Base-by-base conservation (phyloP, 2,329 filamentous ascomycete species). In the Talaromyces sp. region DNA sequence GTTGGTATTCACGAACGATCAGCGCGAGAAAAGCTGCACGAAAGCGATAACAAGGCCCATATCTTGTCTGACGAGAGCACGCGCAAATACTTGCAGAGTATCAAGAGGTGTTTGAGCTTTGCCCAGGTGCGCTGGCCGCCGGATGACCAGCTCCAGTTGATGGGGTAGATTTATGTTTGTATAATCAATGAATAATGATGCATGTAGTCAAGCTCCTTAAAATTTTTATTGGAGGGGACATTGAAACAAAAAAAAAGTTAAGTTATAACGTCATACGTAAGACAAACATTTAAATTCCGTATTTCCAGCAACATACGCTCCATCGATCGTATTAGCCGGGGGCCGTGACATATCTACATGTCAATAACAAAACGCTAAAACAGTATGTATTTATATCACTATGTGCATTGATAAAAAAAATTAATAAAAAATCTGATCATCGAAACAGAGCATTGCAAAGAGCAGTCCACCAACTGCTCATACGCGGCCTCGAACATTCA, bases 1-100 rank as follows among this genome's bases (percentile, higher is more conserved):
- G 95, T 99, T 71, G 95, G 95, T 82, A 99, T 99, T 69, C 95
- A 99, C 84, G 95, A 98, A 81, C 87, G 95, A 72, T 95, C 90
- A 67, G 93, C 95, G 22, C 86, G 95, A 65, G 95, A 99, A 78
- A 99, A 99, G 78, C 80, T 99, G 63, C 93, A 98, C 73, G 87
- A 95, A 74, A 83, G 81, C 63, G 84, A 85, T 65, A 89, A 88
- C 62, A 89, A 92, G 70, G 95, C 93, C 4, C 93, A 99, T 75
- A 96, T 98, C 69, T 92, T 99, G 88, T 93, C 92, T 62, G 95
- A 98, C 73, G 95, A 99, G 78, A 88, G 90, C 52, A 99, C 95
- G 58, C 85, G 95, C 67, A 99, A 98, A 79, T 97, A 93, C 73
- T 77, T 99, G 67, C 95, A 99, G 80, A 97, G 93, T 73, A 98